Conservation (phyloP, 768 basidiomycete genomes). For the Tricholoma furcatifolium region DNA sequence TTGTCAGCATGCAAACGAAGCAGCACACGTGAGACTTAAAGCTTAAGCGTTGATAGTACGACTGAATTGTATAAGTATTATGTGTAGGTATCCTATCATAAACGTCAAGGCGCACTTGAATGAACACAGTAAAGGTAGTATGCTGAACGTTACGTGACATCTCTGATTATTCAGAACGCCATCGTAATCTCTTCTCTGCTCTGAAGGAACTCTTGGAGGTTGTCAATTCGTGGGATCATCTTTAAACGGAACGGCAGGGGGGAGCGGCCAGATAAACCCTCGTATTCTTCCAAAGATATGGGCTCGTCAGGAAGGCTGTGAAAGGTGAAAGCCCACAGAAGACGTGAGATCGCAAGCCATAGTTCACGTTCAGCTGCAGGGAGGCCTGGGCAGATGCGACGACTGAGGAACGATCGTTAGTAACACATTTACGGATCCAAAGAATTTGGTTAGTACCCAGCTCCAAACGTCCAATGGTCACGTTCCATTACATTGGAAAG, state of each 20-base stretch:
- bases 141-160: too few species aligned
- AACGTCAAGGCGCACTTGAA: too few species aligned
- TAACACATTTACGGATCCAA: not conserved
- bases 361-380: slow-evolving; percentile 44
- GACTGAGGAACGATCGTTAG: slow-evolving; percentile 15
- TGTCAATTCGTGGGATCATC: slow-evolving; percentile 27
- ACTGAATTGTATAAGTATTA: too few species aligned
- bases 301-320: slow-evolving; percentile 37
- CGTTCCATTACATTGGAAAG: slow-evolving; percentile 39
- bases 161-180: not conserved
- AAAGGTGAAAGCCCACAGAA: slow-evolving; percentile 47
- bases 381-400: slow-evolving; percentile 44
- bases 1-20: too few species aligned
- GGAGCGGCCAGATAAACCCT: slow-evolving; percentile 42
- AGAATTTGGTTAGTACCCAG: slow-evolving; percentile 31
- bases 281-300: slow-evolving; percentile 44
- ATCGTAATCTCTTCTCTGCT: slow-evolving; percentile 3
- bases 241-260: slow-evolving; percentile 40
- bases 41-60: too few species aligned
- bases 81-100: too few species aligned
- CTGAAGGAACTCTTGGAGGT: slow-evolving; percentile 14
- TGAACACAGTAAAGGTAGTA: too few species aligned
- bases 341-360: slow-evolving; percentile 41
- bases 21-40: too few species aligned
- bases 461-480: slow-evolving; percentile 51